Base-by-base conservation (phyloP, 441 rosid genomes). In the Bruguiera hainesii region DNA sequence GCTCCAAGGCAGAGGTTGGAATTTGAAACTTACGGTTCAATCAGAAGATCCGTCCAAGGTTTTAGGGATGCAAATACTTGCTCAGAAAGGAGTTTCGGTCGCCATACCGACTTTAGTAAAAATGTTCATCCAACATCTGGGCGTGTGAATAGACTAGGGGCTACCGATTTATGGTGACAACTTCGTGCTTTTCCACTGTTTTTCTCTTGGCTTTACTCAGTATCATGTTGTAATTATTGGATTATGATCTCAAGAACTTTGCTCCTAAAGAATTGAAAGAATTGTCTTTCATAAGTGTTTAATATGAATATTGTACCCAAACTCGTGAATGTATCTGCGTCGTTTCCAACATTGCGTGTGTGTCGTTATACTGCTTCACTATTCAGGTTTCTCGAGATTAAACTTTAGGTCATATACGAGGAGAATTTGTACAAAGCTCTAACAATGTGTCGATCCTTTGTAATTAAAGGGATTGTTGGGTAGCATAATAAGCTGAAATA, bases 1-100 rank as follows among this genome's bases (percentile, higher is more conserved):
- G 97, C 95, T 18, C 97, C 99, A 0, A 95, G 83, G 76, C 93
- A 85, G 46, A 84, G 99, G 56, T 85, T 87, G 0, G 89, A 82
- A 68, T 73, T 80, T 4, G 98, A 95, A 69, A 83, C 79, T 65
- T 78, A 82, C 28, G 55, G 81, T 46, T 84, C 87, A 6, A 48
- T 66, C 0, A 87, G 82, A 72, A 84, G 93, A 78, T 79, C 92
- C 10, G 28, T 81, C 69, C 80, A 83, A 26, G 69, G 87, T 56
- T 79, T 71, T 31, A 70, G 72, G 29, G 72, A 88, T 37, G 68
- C 80, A 56, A 81, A 88, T 19, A 71, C 68, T 6, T 46, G 18
- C 49, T 37, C 89, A 42, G 82, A 82, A 65, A 82, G 83, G 69
- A 68, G 75, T 55, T 79, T 83, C 25, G 77, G 78, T 23, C 71